These are phyloP conservation scores for Podila verticillata DNA, from an alignment of 192 early-diverging fungal species.

Conservation along the genomic window DNA sequence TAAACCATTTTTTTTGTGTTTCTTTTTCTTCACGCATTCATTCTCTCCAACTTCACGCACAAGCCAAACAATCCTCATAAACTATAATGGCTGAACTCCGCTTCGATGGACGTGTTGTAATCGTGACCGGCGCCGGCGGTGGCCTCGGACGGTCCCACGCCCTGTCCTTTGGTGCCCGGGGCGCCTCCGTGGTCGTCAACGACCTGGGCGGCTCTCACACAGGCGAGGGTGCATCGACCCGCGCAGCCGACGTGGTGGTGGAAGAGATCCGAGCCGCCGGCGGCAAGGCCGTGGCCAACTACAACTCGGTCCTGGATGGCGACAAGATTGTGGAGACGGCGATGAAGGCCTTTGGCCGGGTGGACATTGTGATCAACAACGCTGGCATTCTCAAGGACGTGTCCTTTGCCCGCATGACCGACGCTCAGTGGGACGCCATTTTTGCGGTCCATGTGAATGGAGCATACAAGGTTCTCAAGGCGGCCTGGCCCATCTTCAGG, in stretches of 20 bases:
- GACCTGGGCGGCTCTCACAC: slow-evolving; percentile 85
- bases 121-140: slow-evolving; percentile 96
- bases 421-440: slow-evolving; percentile 95
- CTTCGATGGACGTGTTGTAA: slow-evolving; percentile 83
- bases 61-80: not conserved
- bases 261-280: slow-evolving; percentile 86
- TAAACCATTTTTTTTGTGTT: not conserved
- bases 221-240: slow-evolving; percentile 75
- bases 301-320: slow-evolving; percentile 97
- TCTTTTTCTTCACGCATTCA: not conserved
- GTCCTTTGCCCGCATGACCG: slow-evolving; percentile 90
- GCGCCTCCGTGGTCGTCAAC: slow-evolving; percentile 94
- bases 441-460: slow-evolving; percentile 91
- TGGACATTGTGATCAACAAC: slow-evolving; percentile 94
- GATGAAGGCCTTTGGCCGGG: slow-evolving; percentile 80
- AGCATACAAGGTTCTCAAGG: slow-evolving; percentile 93
- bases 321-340: slow-evolving; percentile 94
- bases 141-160: slow-evolving; percentile 93
- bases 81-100: slow-evolving; percentile 58
- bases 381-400: slow-evolving; percentile 97
- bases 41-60: not conserved
- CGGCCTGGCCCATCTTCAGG: slow-evolving; percentile 94
- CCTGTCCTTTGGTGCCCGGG: slow-evolving; percentile 84
- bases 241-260: slow-evolving; percentile 92
- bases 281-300: slow-evolving; percentile 90